Evolutionary conservation across 768 basidiomycete species (phyloP).

Genomic region (Pholiota microspora): DNA sequence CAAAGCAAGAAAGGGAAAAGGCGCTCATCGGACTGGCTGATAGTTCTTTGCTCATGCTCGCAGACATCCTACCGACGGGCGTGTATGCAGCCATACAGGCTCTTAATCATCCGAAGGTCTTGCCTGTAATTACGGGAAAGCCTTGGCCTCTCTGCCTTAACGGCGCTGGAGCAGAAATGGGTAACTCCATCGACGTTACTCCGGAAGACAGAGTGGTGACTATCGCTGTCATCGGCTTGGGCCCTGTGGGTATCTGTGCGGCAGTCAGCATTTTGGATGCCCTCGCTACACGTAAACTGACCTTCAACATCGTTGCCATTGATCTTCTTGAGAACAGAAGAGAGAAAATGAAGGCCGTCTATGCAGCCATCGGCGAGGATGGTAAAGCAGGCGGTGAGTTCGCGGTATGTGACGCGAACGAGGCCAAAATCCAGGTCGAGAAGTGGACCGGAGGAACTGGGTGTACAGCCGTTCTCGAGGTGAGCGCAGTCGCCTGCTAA

Average conservation of each 20-base stretch:
- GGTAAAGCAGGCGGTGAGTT: slow-evolving; percentile 50
- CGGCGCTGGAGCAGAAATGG: slow-evolving; percentile 18
- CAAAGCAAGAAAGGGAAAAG: slow-evolving; percentile 32
- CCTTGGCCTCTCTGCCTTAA: slow-evolving; percentile 57
- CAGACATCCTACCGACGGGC: slow-evolving; percentile 80
- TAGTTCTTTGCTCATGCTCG: slow-evolving; percentile 66
- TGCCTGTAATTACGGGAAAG: slow-evolving; percentile 53
- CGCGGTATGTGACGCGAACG: slow-evolving; percentile 46
- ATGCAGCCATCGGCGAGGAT: slow-evolving; percentile 43
- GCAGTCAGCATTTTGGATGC: slow-evolving; percentile 62
- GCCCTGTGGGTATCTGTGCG: slow-evolving; percentile 78
- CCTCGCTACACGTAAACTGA: slow-evolving; percentile 40
- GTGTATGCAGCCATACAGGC: slow-evolving; percentile 75
- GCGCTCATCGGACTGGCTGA: slow-evolving; percentile 49
- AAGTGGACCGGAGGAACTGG: slow-evolving; percentile 58
- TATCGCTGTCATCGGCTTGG: slow-evolving; percentile 70
- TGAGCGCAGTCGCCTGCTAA: slow-evolving; percentile 20
- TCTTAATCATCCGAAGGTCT: slow-evolving; percentile 68
- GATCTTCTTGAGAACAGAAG: slow-evolving; percentile 59
- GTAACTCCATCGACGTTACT: slow-evolving; percentile 32
- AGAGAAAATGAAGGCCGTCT: slow-evolving; percentile 58
- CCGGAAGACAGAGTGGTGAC: slow-evolving; percentile 52
- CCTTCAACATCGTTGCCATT: slow-evolving; percentile 60
- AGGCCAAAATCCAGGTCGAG: slow-evolving; percentile 46
- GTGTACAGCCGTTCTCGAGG: slow-evolving; percentile 69